Evolutionary conservation across 345 rosid genomes (phyloP).

Genomic region (Boechera divaricarpa): DNA sequence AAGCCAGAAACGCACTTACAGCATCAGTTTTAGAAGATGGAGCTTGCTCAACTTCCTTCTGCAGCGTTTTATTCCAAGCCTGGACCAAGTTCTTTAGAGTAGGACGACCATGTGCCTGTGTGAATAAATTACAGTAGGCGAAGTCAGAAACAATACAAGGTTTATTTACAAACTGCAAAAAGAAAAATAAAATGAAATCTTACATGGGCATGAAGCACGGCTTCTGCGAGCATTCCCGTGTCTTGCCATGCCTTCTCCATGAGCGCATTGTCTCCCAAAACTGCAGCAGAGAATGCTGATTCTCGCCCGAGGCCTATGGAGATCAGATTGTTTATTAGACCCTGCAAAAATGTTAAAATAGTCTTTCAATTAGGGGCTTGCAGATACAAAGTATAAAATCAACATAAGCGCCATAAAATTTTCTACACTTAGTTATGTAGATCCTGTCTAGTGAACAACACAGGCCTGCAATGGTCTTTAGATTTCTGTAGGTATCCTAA

Average conservation of each 20-base stretch:
- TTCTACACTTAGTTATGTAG: not conserved
- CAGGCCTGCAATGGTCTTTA: not conserved
- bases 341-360: slow-evolving; percentile 54
- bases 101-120: slow-evolving; percentile 96
- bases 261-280: slow-evolving; percentile 93
- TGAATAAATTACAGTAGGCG: slow-evolving; percentile 28
- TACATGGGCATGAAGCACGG: slow-evolving; percentile 99
- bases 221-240: slow-evolving; percentile 99
- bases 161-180: not conserved
- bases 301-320: slow-evolving; percentile 93
- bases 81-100: slow-evolving; percentile 85
- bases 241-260: slow-evolving; percentile 99
- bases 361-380: slow-evolving; percentile 10
- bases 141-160: slow-evolving; percentile 13
- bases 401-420: not conserved
- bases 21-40: slow-evolving; percentile 89
- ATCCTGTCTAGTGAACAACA: slow-evolving; percentile 2
- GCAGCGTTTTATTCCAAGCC: slow-evolving; percentile 88
- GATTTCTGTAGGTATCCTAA: not conserved
- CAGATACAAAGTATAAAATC: not conserved
- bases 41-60: slow-evolving; percentile 79
- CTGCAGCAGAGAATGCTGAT: slow-evolving; percentile 95
- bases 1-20: slow-evolving; percentile 88
- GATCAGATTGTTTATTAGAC: slow-evolving; percentile 82
- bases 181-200: slow-evolving; percentile 22